phyloP scores from a whole-genome alignment of 2,329 filamentous ascomycete genomes.

The Penicillium sp. region DNA sequence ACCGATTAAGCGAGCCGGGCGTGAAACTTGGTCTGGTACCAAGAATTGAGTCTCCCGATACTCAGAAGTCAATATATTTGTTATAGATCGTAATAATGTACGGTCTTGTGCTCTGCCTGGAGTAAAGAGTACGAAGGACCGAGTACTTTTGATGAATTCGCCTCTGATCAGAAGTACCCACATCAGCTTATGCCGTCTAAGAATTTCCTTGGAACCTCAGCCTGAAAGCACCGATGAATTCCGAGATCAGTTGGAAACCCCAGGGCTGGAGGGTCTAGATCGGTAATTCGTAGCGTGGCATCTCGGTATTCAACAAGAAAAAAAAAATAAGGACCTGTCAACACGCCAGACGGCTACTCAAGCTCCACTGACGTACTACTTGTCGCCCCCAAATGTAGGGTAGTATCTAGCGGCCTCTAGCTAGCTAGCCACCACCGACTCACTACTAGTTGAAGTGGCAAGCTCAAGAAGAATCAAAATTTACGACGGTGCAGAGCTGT shows the following conservation, averaged over 20 bases:
- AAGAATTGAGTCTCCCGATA: background rate
- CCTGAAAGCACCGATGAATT: background rate
- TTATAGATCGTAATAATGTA: background rate
- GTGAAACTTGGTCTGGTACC: background rate
- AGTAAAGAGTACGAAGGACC: background rate
- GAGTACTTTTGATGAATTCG: constrained; percentile 1
- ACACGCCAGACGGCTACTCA: background rate
- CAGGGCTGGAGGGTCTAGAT: constrained; percentile 7
- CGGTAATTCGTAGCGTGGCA: constrained; percentile 9
- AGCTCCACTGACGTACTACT: background rate
- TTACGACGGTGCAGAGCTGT: background rate
- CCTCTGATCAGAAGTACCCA: background rate
- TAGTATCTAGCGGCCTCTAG: background rate
- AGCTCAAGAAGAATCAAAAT: background rate
- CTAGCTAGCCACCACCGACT: background rate
- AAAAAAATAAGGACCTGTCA: constrained; percentile 13
- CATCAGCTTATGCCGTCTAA: constrained; percentile 1
- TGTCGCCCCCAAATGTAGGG: background rate
- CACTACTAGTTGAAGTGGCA: background rate
- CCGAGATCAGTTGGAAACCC: background rate
- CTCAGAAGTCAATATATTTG: background rate
- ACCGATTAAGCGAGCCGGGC: background rate
- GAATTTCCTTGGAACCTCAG: background rate
- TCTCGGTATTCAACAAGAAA: background rate
- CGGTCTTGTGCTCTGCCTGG: background rate